phyloP scores from a whole-genome alignment of 2,329 filamentous ascomycete species.

The Colletotrichum sp. region DNA sequence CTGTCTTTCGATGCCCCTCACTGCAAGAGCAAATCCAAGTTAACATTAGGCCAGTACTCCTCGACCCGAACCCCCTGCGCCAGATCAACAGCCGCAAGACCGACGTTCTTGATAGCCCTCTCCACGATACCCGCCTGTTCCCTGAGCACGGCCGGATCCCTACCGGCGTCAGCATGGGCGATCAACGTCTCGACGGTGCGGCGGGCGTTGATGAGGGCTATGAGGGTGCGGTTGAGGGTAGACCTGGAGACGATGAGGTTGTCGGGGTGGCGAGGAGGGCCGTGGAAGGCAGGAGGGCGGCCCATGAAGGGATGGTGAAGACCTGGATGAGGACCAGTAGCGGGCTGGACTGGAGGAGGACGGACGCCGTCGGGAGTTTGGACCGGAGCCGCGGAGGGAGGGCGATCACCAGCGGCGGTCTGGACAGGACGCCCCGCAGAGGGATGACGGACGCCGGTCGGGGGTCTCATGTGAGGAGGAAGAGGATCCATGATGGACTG shows the following conservation, averaged over 20 bases:
- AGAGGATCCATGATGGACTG: too few species aligned
- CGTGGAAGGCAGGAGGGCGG: not conserved
- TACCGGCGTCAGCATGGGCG: not conserved
- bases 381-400: too few species aligned
- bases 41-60: not conserved
- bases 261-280: not conserved
- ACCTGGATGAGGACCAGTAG: not conserved
- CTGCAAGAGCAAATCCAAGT: not conserved
- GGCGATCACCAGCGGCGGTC: not conserved
- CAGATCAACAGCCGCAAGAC: not conserved
- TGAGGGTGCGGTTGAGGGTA: not conserved
- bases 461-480: not conserved
- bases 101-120: not conserved
- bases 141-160: not conserved
- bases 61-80: not conserved
- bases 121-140: not conserved
- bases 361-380: too few species aligned
- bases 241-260: not conserved
- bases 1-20: too few species aligned
- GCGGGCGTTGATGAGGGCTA: not conserved
- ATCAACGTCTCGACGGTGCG: accelerated
- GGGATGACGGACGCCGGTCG: not conserved
- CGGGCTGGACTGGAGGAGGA: accelerated
- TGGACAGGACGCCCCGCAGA: not conserved
- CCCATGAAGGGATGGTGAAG: not conserved